These are phyloP conservation scores for Limonomyces culmigenus DNA, from an alignment of 1,284 basidiomycete species.

Conservation along the genomic window DNA sequence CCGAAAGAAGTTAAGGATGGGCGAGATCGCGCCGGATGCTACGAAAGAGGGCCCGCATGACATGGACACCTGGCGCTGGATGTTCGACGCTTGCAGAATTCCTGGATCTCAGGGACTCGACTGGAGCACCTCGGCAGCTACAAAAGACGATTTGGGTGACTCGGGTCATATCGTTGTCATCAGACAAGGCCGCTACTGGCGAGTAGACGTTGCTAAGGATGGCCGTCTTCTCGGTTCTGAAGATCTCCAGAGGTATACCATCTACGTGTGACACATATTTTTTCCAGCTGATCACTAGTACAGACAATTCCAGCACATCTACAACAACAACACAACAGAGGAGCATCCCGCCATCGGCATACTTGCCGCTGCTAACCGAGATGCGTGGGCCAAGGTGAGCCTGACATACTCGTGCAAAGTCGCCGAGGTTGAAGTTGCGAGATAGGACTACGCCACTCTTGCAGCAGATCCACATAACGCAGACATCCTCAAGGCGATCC, in stretches of 20 bases:
- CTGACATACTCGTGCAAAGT: too few relatives aligned
- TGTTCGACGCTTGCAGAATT: constrained; percentile 83
- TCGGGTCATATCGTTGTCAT: constrained; percentile 64
- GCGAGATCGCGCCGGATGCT: constrained; percentile 52
- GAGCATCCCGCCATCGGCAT: constrained; percentile 62
- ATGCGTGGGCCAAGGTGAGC: constrained; percentile 67
- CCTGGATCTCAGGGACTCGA: constrained; percentile 59
- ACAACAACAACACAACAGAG: constrained; percentile 41
- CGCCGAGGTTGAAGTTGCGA: too few relatives aligned
- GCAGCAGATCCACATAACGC: constrained; percentile 40
- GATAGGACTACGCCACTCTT: constrained; percentile 55
- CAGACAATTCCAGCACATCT: constrained; percentile 64
- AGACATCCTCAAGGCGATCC: constrained; percentile 50
- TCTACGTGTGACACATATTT: neutral
- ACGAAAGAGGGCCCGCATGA: constrained; percentile 65
- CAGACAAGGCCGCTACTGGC: constrained; percentile 66
- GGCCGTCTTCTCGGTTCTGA: constrained; percentile 48
- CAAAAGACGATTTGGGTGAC: constrained; percentile 44
- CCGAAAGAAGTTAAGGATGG: constrained; percentile 47
- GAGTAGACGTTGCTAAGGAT: constrained; percentile 38
- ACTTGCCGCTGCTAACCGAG: constrained; percentile 63
- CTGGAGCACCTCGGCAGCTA: constrained; percentile 58
- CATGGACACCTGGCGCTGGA: constrained; percentile 87
- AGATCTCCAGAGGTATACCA: constrained; percentile 46
- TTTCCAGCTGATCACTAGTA: neutral